Base-by-base conservation (phyloP, 1,284 basidiomycete species). In the Trametes hirsuta region DNA sequence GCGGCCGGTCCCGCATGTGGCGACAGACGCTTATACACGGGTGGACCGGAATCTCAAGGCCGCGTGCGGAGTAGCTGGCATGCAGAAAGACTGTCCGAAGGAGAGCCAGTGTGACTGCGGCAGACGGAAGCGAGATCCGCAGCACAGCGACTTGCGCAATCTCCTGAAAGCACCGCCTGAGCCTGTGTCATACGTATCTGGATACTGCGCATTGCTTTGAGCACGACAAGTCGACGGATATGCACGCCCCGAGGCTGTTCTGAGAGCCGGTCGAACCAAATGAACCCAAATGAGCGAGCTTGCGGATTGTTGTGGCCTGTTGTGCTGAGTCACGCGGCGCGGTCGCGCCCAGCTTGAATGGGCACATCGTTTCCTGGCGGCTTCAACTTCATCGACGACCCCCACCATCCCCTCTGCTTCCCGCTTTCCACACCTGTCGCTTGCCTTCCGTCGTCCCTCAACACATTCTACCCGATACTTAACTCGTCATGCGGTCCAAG, bases 401-500 rank as follows among this genome's bases (percentile, higher is more conserved):
- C 58, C 64, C 57, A 57, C 63, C 55, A 40, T 41, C 62, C 59
- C 55, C 54, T 49, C 54, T 45, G 36, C 44, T 53, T 37, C 30
- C 36, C n/a, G 34, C 12, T 47, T 56, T 36, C 48, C 42, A 49
- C 50, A 3, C 30, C 40, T 40, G 34, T 44, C 47, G 44, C 21
- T 15, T 36, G 50, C 37, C 34, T 50, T 34, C 10, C 42, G 30
- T 42, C 18, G 42, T 22, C 45, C 39, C 25, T 42, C 22, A 15
- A 18, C 24, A 30, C 15, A 9, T 39, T 24, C 39, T 12, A 37
- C 44, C 47, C 58, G 42, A 25, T 10, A 42, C n/a, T 15, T 42
- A 11, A 49, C 40, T 40, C 66, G 71, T 25, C 36, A 97, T 98
- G 90, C 88, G 95, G 75, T 97, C 95, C 75, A 97, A 98, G 83